phyloP scores from a whole-genome alignment of 495 filamentous ascomycete genomes.

The Aspergillus homomorphus region DNA sequence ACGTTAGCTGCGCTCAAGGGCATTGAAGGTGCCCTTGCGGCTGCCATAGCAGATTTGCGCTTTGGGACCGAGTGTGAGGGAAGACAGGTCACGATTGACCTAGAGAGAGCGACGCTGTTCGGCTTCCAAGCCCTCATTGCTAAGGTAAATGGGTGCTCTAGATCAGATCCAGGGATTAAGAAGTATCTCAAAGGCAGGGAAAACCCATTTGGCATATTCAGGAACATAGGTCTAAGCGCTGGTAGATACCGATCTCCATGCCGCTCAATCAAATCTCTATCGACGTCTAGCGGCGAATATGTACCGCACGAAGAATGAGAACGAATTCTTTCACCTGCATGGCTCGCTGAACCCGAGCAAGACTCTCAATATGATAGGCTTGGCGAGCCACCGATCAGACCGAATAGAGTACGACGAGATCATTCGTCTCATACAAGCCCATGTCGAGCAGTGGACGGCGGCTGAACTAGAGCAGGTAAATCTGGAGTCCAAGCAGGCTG shows the following conservation, averaged over 20 bases:
- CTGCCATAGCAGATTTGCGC: slow-evolving; percentile 50
- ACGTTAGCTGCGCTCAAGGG: slow-evolving; percentile 55
- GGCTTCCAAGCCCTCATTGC: slow-evolving; percentile 62
- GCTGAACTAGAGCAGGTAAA: neutral
- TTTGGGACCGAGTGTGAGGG: slow-evolving; percentile 20
- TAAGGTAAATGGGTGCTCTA: slow-evolving; percentile 45
- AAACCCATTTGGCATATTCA: too few relatives aligned
- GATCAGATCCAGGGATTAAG: neutral
- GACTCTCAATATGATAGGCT: slow-evolving; percentile 57
- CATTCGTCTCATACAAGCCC: neutral
- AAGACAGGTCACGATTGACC: slow-evolving; percentile 42
- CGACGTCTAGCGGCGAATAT: slow-evolving; percentile 62
- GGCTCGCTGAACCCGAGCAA: slow-evolving; percentile 59
- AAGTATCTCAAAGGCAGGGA: neutral
- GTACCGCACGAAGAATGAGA: slow-evolving; percentile 54
- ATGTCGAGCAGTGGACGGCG: neutral
- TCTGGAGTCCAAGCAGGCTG: neutral
- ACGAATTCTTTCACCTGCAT: slow-evolving; percentile 64
- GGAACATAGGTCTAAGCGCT: slow-evolving; percentile 16
- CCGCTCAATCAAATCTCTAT: slow-evolving; percentile 59
- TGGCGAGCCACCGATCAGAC: slow-evolving; percentile 49
- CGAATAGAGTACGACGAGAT: slow-evolving; percentile 50
- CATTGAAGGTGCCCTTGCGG: slow-evolving; percentile 53
- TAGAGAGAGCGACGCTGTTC: slow-evolving; percentile 55
- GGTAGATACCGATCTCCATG: slow-evolving; percentile 57